Conservation (phyloP, 2,329 filamentous ascomycete species). For the Aspergillus felis region DNA sequence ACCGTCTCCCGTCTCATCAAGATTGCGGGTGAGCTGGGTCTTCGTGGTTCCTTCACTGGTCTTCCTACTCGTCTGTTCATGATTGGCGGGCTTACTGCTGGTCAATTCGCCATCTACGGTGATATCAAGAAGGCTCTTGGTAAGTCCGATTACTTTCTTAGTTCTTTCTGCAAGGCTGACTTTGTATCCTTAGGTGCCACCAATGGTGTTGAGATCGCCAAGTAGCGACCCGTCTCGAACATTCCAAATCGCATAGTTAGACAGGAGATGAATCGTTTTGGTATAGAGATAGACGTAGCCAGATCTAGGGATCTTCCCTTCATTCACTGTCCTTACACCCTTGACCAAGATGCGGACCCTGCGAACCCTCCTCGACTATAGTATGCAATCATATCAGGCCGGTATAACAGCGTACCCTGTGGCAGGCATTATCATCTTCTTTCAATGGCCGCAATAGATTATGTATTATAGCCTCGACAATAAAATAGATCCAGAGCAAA, state of each 20-base stretch:
- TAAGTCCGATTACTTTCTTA: background rate
- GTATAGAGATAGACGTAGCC: background rate
- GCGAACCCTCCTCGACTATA: background rate
- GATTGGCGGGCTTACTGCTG: constrained; percentile 69
- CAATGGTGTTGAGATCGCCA: constrained; percentile 69
- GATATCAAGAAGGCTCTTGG: constrained; percentile 64
- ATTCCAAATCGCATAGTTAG: background rate
- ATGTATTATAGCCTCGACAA: background rate
- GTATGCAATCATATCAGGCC: background rate
- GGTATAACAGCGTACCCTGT: background rate
- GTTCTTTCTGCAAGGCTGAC: background rate
- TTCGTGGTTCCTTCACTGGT: constrained; percentile 74
- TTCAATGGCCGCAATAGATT: background rate
- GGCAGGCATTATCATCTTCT: background rate
- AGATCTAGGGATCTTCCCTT: background rate
- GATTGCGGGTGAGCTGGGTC: constrained; percentile 80
- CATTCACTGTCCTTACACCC: too few relatives aligned
- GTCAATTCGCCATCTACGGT: constrained; percentile 88
- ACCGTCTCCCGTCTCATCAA: constrained; percentile 77
- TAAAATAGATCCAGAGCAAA: too few relatives aligned
- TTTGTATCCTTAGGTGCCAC: constrained; percentile 47
- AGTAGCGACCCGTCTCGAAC: constrained; percentile 24
- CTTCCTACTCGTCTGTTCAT: constrained; percentile 60
- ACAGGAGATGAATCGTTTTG: background rate
- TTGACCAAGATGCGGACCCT: background rate